Evolutionary conservation across 768 basidiomycete genomes (phyloP), one percentile per base, ranked within the genome.

Genomic region (Cystobasidium ongulense): DNA sequence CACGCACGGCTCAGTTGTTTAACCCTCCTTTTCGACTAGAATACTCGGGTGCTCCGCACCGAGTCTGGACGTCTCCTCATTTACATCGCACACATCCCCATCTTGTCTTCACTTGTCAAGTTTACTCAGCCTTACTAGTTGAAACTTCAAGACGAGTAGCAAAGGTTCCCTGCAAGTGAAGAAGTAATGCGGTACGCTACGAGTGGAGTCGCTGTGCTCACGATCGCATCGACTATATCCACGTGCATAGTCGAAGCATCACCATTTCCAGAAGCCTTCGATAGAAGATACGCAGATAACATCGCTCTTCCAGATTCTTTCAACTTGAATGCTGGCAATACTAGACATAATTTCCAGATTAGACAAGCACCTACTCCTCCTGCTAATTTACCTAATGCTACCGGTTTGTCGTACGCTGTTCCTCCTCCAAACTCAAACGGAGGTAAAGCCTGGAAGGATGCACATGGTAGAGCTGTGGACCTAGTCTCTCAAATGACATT

Each of bases 381-480:
- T 25, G 63, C 63, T 7, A 35, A 46, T 35, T 41, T 68, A 21
- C 66, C 66, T 4, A 35, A 68, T 54, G 39, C 66, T 52, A 50
- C 31, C 36, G 66, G 66, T 18, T 52, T 68, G 18, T 43, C 66
- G 11, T 39, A 68, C 27, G 50, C 46, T 23, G 66, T 68, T 21
- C 43, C 39, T 36, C 35, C 39, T 4, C 66, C 66, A 5, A 10
- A 15, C 3, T 35, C 66, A 2, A 52, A 46, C 27, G 66, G 66
- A 4, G 66, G 66, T 15, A 68, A 68, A 68, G 39, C 66, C 10
- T 68, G 66, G 66, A 68, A 68, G 33, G 66, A 35, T n/a, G 66
- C 66, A 18, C 38, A 53, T 35, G 46, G 36, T 35, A 43, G 50
- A 35, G 66, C 66, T 33, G 27, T 23, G 5, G 39, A 31, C 1